Evolutionary conservation across 345 rosid genomes (phyloP).

Genomic region (Euphorbia lathyris): DNA sequence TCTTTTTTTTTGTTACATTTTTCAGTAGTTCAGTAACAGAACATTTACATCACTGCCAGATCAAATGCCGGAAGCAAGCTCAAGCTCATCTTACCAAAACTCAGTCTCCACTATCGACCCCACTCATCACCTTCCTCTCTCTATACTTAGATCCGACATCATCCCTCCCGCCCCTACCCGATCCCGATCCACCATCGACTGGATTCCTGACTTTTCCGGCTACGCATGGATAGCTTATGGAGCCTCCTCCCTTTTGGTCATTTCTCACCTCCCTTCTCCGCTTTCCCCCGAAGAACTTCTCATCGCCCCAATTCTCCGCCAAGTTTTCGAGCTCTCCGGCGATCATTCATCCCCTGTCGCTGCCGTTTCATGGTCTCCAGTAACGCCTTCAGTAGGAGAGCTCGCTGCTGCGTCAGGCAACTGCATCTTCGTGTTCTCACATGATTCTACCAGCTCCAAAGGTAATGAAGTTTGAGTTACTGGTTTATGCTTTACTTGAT

Average conservation of each 20-base stretch:
- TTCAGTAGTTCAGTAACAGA: too few relatives aligned
- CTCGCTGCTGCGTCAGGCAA: conserved; percentile 72
- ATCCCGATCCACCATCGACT: conserved; percentile 64
- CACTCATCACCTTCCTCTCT: conserved; percentile 53
- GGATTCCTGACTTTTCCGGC: conserved; percentile 80
- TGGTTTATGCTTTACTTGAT: not conserved
- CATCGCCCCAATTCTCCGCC: conserved; percentile 69
- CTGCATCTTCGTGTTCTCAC: conserved; percentile 46
- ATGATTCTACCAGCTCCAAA: conserved; percentile 37
- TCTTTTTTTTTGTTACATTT: too few relatives aligned
- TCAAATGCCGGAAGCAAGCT: conserved; percentile 39
- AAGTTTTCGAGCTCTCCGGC: conserved; percentile 63
- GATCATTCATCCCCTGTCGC: conserved; percentile 40
- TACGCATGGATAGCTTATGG: conserved; percentile 95
- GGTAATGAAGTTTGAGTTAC: conserved; percentile 33
- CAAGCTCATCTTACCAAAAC: conserved; percentile 25
- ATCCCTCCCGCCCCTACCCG: conserved; percentile 70
- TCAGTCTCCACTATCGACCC: conserved; percentile 40
- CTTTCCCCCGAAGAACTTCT: conserved; percentile 52
- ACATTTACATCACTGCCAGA: not conserved
- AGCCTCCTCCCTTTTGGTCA: conserved; percentile 79
- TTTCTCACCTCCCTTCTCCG: conserved; percentile 89
- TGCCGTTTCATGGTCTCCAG: conserved; percentile 81
- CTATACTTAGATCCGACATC: conserved; percentile 54
- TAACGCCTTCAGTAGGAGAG: conserved; percentile 66